A percentile compares a stretch with the other conserved stretches of the same genome.
These are phyloP conservation scores for Triglochin maritima DNA, from an alignment of 106 monocot genomes.

Conservation along the genomic window DNA sequence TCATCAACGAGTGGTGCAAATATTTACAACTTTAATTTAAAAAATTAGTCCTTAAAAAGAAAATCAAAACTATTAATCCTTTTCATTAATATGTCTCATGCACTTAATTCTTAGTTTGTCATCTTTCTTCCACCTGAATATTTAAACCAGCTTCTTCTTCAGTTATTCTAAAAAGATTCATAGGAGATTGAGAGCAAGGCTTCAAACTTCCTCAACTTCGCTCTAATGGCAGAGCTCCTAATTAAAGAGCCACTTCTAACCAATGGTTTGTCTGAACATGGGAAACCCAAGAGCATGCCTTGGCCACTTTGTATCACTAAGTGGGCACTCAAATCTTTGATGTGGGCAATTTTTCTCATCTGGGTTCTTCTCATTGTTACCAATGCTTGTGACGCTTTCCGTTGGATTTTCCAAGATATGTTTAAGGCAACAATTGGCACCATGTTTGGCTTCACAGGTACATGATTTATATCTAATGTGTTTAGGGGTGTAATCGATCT, in stretches of 20 bases:
- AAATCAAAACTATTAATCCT: too few species aligned
- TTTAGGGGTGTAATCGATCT: too few species aligned
- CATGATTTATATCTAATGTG: neutral
- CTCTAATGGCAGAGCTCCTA: constrained; percentile 26
- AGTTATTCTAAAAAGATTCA: too few species aligned
- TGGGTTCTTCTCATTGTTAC: constrained; percentile 49
- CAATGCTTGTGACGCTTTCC: constrained; percentile 17
- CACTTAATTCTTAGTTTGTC: too few species aligned
- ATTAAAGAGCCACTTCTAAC: constrained; percentile 25
- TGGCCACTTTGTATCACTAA: constrained; percentile 13
- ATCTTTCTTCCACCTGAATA: too few species aligned
- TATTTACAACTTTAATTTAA: too few species aligned
- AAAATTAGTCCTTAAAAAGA: too few species aligned
- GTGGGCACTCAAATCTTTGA: constrained; percentile 40
- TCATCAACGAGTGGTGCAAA: too few species aligned
- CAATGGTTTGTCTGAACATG: constrained; percentile 5
- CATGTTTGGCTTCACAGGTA: constrained; percentile 50
- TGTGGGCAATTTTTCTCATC: constrained; percentile 41
- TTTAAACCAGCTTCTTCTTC: too few species aligned
- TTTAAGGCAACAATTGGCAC: constrained; percentile 11
- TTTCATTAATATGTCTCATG: too few species aligned
- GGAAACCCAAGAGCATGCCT: constrained; percentile 9
- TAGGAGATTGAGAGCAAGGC: too few species aligned
- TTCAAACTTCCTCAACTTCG: neutral
- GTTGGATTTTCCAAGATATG: constrained; percentile 2